A percentile compares a stretch with the other conserved stretches of the same genome.
Conservation (phyloP, 495 filamentous ascomycete genomes). For the Evansstolkia leycettana region DNA sequence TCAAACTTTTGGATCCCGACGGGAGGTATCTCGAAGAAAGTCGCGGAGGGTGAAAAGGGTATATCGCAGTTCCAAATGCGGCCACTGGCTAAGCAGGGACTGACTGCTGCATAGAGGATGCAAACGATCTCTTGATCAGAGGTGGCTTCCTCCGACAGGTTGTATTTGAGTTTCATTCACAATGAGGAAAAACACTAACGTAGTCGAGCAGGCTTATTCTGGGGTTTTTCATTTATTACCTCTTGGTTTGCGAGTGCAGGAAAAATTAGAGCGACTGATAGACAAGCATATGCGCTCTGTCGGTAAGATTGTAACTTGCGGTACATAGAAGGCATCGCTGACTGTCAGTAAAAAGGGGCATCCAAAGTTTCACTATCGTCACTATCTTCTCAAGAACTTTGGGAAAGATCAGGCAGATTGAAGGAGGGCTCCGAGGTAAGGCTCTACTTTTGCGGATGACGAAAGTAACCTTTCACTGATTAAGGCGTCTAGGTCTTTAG, state of each 20-base stretch:
- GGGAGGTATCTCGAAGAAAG: conserved; percentile 51
- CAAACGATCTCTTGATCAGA: conserved; percentile 60
- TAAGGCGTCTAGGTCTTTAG: conserved; percentile 51
- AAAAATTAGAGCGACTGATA: conserved; percentile 75
- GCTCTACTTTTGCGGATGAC: background rate
- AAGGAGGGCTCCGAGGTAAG: conserved; percentile 47
- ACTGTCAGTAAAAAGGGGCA: conserved; percentile 46
- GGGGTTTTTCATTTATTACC: conserved; percentile 92
- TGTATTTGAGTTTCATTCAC: conserved; percentile 1
- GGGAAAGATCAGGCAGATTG: conserved; percentile 57
- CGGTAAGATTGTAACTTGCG: conserved; percentile 34
- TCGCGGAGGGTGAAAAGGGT: conserved; percentile 35
- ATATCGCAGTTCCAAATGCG: background rate
- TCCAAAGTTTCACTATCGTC: conserved; percentile 82
- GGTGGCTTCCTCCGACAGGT: conserved; percentile 76
- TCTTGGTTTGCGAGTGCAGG: conserved; percentile 76
- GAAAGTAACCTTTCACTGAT: background rate
- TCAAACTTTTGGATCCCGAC: conserved; percentile 70
- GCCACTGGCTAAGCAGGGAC: background rate
- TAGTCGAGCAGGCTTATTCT: conserved; percentile 49
- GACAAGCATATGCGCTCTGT: conserved; percentile 77
- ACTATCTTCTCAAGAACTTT: conserved; percentile 74
- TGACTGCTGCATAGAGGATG: conserved; percentile 36
- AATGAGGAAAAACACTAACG: conserved; percentile 1
- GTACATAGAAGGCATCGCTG: conserved; percentile 4